Base-by-base conservation (phyloP, 2,329 filamentous ascomycete genomes). In the Myriosclerotinia scirpicola region DNA sequence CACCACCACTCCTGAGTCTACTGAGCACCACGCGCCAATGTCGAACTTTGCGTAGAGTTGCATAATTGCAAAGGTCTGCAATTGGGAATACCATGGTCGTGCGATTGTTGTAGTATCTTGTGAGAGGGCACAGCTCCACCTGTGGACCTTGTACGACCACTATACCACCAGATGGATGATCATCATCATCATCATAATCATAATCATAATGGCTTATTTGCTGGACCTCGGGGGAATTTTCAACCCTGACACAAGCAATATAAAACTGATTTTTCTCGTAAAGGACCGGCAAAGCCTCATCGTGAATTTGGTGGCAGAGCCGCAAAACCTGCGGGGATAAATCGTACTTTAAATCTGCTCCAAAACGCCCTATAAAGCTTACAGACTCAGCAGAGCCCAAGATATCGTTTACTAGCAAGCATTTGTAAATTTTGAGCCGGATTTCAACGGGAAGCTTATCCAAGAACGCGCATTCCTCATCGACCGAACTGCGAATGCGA, bases 381-480 rank as follows among this genome's bases (percentile, higher is more conserved):
- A 66, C 46, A 14, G 48, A 66, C 5, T 26, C 34, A 38, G 36
- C 63, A 1, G n/a, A 48, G 15, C 56, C 58, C 26, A 64, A 15
- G 9, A 67, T 59, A 0, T 65, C 48, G 3, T 67, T 68, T 36
- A 67, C 30, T 5, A 72, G 58, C 34, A 71, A 38, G 22, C 55
- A 20, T 40, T 48, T 46, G 54, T 71, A 83, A 34, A 89, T 82
- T 72, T 88, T 81, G 60, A 86, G 82, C 34, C 82, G 81, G 2
- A 90, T 78, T 71, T 89, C 87, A n/a, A 11, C 5, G 7, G 67
- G 60, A n/a, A 67, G 36, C 17, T 34, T 36, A 3, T 63, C 9
- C 6, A 69, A 34, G 6, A 63, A 68, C 11, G 14, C 12, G 53
- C 52, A 44, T 8, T 14, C 2, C 4, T 7, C 20, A 12, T 61